Base-by-base conservation (phyloP, 2,329 filamentous ascomycete genomes). In the Penicillium sp. region DNA sequence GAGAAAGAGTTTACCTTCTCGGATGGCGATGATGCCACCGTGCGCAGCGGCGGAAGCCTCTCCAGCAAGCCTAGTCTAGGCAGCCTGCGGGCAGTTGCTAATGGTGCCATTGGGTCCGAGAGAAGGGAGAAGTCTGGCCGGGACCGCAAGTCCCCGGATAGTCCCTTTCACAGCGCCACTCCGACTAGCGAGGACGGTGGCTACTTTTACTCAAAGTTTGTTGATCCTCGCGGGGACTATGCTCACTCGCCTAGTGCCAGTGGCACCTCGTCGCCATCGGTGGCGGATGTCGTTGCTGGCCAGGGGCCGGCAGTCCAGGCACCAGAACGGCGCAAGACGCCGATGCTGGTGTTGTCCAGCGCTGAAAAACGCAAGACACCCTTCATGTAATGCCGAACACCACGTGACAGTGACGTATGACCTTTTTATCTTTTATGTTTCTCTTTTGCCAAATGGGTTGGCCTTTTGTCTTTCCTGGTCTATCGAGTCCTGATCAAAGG, bases 341-440 rank as follows among this genome's bases (percentile, higher is more conserved):
- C 91, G 53, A 88, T 92, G 82, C 85, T 96, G 71, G 89, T 97
- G 65, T 83, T 97, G 65, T 92, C 90, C 65, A 92, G 87, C 73
- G 89, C 87, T 61, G 92, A 96, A 81, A 96, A 96, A 85, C 89
- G 92, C 75, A 95, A 91, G 82, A 88, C 84, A 76, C 79, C 83
- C 58, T 75, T 84, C 71, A 83, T 82, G 70, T 87, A 79, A 79
- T 68, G 64, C 66, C 62, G 60, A 68, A 60, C 67, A 66, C 68
- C 69, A 71, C 72, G 69, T 70, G 69, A 72, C 65, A 66, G 67
- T 67, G 67, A 72, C 63, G 66, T 71, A 72, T 70, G 70, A 72
- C 60, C 56, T 63, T 61, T 60, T 53, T 23, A 5, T 4, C 38
- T 59, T 58, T 60, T 50, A 43, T 38, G 33, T 47, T 46, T 50